phyloP scores from a whole-genome alignment of 2,329 filamentous ascomycete genomes.

The Calonectria crousiana region DNA sequence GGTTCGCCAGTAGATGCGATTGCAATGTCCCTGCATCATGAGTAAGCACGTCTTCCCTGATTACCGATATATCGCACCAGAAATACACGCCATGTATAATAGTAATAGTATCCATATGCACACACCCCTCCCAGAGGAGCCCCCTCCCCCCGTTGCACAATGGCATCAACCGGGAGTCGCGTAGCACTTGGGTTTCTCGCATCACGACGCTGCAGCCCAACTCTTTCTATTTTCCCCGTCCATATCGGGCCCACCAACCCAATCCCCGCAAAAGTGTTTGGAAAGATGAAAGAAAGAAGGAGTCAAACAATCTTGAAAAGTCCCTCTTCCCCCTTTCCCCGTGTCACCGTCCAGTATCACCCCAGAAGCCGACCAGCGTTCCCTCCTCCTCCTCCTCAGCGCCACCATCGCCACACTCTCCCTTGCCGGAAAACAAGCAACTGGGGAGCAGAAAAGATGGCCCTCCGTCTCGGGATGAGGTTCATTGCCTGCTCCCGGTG shows the following conservation, averaged over 20 bases:
- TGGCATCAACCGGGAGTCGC: not conserved
- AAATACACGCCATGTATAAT: not conserved
- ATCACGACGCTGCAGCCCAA: not conserved
- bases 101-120: not conserved
- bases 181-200: constrained; percentile 7
- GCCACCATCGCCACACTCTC: not conserved
- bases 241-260: not conserved
- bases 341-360: not conserved
- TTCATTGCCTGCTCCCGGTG: not conserved
- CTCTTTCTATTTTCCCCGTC: not conserved
- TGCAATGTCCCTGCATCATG: not conserved
- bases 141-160: not conserved
- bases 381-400: not conserved
- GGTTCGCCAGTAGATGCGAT: not conserved
- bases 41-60: not conserved
- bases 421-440: not conserved
- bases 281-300: not conserved
- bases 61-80: not conserved
- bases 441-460: no score
- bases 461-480: not conserved
- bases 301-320: not conserved
- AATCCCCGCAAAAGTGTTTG: not conserved
- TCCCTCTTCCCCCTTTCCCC: not conserved
- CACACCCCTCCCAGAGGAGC: not conserved
- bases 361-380: not conserved